Conservation (phyloP, 352 stramenopile species). For the Phytopythium vexans region DNA sequence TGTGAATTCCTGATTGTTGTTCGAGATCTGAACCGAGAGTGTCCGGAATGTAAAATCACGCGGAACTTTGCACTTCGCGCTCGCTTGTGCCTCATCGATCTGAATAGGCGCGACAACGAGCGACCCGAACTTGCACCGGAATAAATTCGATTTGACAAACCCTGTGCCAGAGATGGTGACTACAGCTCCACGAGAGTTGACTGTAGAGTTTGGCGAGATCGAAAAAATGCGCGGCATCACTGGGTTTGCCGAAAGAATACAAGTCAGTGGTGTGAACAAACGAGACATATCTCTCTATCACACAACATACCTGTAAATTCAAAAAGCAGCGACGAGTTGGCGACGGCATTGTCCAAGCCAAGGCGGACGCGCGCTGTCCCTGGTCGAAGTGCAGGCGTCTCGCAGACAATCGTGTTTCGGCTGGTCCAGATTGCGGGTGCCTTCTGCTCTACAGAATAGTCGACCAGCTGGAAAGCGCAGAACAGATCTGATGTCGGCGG, state of each 20-base stretch:
- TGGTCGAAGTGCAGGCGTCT: constrained; percentile 16
- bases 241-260: constrained; percentile 10
- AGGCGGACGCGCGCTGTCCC: constrained; percentile 14
- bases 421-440: constrained; percentile 20
- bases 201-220: constrained; percentile 17
- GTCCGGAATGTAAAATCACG: constrained; percentile 12
- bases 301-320: constrained; percentile 19
- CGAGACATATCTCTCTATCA: too few species aligned
- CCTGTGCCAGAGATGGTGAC: constrained; percentile 19
- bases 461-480: constrained; percentile 15
- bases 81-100: constrained; percentile 11
- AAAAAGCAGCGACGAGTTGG: constrained; percentile 18
- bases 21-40: constrained; percentile 23
- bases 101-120: constrained; percentile 4
- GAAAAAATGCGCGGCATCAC: constrained; percentile 21
- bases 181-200: constrained; percentile 4
- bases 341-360: constrained; percentile 8
- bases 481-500: constrained; percentile 6
- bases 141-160: constrained; percentile 21
- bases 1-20: constrained; percentile 41
- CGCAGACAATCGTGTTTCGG: constrained; percentile 16
- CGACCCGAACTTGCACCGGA: constrained; percentile 22
- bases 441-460: neutral
- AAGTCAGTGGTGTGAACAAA: neutral
- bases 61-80: constrained; percentile 16